Percentiles rank a stretch among this genome's conserved stretches.
Conservation (phyloP, 306 rosid genomes). For the Echinosophora koreensis region DNA sequence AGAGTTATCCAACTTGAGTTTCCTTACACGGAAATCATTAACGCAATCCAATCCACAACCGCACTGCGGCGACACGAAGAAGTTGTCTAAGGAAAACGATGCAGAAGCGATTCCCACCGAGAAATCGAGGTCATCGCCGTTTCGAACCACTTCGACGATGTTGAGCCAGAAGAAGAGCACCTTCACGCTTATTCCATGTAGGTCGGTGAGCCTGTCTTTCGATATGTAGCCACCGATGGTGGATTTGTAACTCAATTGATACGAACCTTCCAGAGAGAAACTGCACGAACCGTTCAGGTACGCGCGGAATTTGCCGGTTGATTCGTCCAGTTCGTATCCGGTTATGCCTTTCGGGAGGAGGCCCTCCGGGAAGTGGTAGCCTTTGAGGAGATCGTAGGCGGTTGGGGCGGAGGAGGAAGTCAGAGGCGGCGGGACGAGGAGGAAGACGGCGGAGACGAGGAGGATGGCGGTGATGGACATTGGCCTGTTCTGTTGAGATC, state of each 20-base stretch:
- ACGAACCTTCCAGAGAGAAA: slow-evolving; percentile 80
- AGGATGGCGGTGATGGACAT: slow-evolving; percentile 50
- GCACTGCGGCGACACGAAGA: slow-evolving; percentile 77
- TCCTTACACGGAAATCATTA: slow-evolving; percentile 48
- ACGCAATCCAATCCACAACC: slow-evolving; percentile 81
- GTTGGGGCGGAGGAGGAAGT: slow-evolving; percentile 41
- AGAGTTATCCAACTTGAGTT: slow-evolving; percentile 56
- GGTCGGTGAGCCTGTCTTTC: slow-evolving; percentile 55
- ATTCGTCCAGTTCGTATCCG: slow-evolving; percentile 60
- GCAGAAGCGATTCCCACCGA: slow-evolving; percentile 87
- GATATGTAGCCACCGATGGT: slow-evolving; percentile 68
- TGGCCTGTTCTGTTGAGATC: neutral
- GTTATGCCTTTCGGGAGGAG: slow-evolving; percentile 72
- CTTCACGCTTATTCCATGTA: slow-evolving; percentile 81
- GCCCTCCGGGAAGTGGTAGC: slow-evolving; percentile 71
- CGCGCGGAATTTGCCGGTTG: slow-evolving; percentile 65
- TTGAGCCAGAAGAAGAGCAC: slow-evolving; percentile 78
- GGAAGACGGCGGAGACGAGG: slow-evolving; percentile 27
- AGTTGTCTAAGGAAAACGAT: slow-evolving; percentile 69
- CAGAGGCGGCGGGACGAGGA: slow-evolving; percentile 49
- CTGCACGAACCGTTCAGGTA: slow-evolving; percentile 66
- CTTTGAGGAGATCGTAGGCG: slow-evolving; percentile 64
- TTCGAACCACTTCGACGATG: slow-evolving; percentile 74
- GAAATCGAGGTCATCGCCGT: slow-evolving; percentile 64
- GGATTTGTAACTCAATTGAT: slow-evolving; percentile 69